A percentile compares a stretch with the other conserved stretches of the same genome.
Evolutionary conservation across 202 grass and related monocot species (phyloP).

Genomic region (Elaeis oleifera): DNA sequence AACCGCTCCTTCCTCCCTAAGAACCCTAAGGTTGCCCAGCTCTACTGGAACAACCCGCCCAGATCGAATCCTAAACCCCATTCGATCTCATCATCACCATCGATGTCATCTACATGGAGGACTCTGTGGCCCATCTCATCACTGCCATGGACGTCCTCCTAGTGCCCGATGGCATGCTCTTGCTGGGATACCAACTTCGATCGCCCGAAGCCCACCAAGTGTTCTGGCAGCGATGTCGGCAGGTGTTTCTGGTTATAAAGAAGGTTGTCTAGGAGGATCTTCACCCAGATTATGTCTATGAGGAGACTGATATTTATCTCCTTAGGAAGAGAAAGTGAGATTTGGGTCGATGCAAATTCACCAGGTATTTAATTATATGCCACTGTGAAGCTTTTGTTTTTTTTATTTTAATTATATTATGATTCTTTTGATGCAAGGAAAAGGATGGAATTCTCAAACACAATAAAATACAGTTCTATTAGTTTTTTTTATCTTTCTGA

Average conservation of each 20-base stretch:
- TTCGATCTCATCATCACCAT: slow-evolving; percentile 47
- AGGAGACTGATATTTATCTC: slow-evolving; percentile 70
- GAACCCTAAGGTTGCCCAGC: slow-evolving; percentile 50
- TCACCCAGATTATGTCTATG: slow-evolving; percentile 59
- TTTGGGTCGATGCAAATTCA: too few relatives aligned
- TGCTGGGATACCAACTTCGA: slow-evolving; percentile 72
- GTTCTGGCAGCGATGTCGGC: slow-evolving; percentile 55
- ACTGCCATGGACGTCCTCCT: slow-evolving; percentile 71
- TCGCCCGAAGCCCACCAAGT: slow-evolving; percentile 69
- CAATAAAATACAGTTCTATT: too few relatives aligned
- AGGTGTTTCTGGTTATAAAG: slow-evolving; percentile 56
- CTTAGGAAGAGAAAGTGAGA: slow-evolving; percentile 34
- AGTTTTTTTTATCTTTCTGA: too few relatives aligned
- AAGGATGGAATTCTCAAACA: too few relatives aligned
- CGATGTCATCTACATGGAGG: slow-evolving; percentile 54
- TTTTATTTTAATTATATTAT: too few relatives aligned
- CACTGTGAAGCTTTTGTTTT: too few relatives aligned
- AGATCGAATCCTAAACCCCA: slow-evolving; percentile 42
- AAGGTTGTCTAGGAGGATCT: slow-evolving; percentile 69
- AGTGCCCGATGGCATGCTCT: slow-evolving; percentile 38
- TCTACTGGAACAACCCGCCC: slow-evolving; percentile 72
- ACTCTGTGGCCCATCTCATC: slow-evolving; percentile 63
- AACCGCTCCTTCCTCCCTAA: slow-evolving; percentile 45
- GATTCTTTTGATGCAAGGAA: too few relatives aligned
- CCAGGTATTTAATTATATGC: too few relatives aligned